Evolutionary conservation across 352 stramenopile species (phyloP), one percentile per base, ranked within the genome.

Genomic region (Phytophthora pistaciae): DNA sequence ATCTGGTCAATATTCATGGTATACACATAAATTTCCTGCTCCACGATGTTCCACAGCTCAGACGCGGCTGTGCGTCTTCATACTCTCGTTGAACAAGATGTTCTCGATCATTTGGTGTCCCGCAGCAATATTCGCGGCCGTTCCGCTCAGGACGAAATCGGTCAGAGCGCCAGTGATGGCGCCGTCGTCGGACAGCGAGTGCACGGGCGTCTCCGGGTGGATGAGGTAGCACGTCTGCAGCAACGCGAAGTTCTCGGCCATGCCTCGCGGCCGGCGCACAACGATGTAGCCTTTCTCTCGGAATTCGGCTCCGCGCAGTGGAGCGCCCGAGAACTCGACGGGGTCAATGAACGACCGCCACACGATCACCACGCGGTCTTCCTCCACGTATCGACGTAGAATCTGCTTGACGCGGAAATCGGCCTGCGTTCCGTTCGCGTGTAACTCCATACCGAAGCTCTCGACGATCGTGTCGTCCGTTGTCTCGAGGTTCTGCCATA

Each of bases 201-300:
- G 60, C 52, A 76, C 60, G 21, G 69, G 69, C 6, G 85, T 74
- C 38, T 75, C 63, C 25, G 82, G 82, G 42, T 78, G 84, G 48
- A 86, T 82, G 27, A 90, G 72, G 64, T 83, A 83, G 62, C 78
- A 84, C 58, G 80, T 78, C 60, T 87, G 79, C 55, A 90, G 56
- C 18, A 88, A 66, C 33, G 75, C 66, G 23, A 57, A 77, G 33
- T 64, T 57, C 16, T 56, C 42, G 11, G 73, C 60, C 44, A 77
- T 72, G 2, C 70, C 69, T 13, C 44, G 64, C 14, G 76, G 70
- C 6, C 74, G 73, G 38, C 78, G 78, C 25, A 90, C 66, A 14
- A 88, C 52, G 33, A 90, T 77, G 64, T 87, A 90, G 1, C 82
- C 78, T 48, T 82, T 78, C 63, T 90, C 80, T 44, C 70, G 60